phyloP scores from a whole-genome alignment of 2,329 filamentous ascomycete species.

The Ophiostoma triangulosporum region DNA sequence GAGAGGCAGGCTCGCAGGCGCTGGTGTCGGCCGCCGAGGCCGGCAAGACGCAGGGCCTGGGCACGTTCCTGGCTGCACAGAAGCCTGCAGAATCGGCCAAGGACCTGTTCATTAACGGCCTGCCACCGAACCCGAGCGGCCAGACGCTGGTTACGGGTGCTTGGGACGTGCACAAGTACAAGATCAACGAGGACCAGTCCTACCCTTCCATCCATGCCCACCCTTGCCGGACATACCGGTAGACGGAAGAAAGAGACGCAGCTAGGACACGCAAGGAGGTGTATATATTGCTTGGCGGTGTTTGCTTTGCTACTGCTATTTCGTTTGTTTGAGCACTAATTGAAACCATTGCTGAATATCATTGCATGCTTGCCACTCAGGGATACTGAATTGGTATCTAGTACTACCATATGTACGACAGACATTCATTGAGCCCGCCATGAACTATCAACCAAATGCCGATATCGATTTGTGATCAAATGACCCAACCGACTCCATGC shows the following conservation, averaged over 20 bases:
- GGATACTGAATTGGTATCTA: neutral
- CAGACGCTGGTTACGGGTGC: constrained; percentile 38
- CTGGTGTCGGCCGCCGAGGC: constrained; percentile 65
- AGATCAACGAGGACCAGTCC: constrained; percentile 49
- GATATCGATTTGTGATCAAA: too few species aligned
- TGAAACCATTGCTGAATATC: neutral
- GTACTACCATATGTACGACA: neutral
- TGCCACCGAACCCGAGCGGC: constrained; percentile 80
- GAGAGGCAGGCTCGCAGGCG: constrained; percentile 44
- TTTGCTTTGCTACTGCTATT: neutral
- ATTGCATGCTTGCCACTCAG: neutral
- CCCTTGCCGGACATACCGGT: constrained; percentile 46
- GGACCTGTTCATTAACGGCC: constrained; percentile 58
- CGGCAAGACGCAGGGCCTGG: constrained; percentile 57
- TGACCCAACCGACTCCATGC: too few species aligned
- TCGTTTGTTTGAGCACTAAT: neutral
- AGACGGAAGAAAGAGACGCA: constrained; percentile 2
- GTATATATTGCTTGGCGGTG: constrained; percentile 8
- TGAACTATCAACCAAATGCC: too few species aligned
- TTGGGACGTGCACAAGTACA: constrained; percentile 58
- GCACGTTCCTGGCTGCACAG: constrained; percentile 54
- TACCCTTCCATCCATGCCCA: constrained; percentile 46
- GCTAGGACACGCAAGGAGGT: neutral
- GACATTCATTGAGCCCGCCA: too few species aligned
- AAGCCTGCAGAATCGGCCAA: constrained; percentile 31